phyloP scores from a whole-genome alignment of 2,329 filamentous ascomycete genomes.

The Fusarium chuoi region DNA sequence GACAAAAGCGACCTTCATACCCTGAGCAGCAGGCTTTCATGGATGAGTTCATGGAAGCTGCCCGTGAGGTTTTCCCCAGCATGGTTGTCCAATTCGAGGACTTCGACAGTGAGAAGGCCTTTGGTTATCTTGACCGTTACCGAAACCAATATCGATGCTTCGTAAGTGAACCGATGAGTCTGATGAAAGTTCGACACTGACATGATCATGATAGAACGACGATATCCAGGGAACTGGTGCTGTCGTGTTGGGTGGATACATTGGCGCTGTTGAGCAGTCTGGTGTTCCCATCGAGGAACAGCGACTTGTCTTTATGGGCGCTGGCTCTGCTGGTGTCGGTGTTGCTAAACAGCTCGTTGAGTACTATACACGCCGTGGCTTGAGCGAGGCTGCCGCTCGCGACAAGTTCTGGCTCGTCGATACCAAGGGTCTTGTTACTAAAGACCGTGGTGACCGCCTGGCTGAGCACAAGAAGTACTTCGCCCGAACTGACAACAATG shows the following conservation, averaged over 20 bases:
- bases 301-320: slow-evolving; percentile 94
- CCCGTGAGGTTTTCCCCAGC: slow-evolving; percentile 75
- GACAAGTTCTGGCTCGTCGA: slow-evolving; percentile 98
- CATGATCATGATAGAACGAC: slow-evolving; percentile 70
- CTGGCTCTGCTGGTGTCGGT: slow-evolving; percentile 94
- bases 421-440: slow-evolving; percentile 93
- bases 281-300: slow-evolving; percentile 89
- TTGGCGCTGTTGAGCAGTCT: slow-evolving; percentile 82
- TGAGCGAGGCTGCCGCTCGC: slow-evolving; percentile 86
- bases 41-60: slow-evolving; percentile 96
- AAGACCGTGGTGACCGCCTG: slow-evolving; percentile 91
- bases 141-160: slow-evolving; percentile 92
- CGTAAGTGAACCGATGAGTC: slow-evolving; percentile 43
- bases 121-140: slow-evolving; percentile 92
- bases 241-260: slow-evolving; percentile 88
- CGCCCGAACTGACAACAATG: slow-evolving; percentile 71
- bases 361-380: slow-evolving; percentile 92
- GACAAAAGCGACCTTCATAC: slow-evolving; percentile 80
- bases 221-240: slow-evolving; percentile 98
- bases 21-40: slow-evolving; percentile 90
- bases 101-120: slow-evolving; percentile 92
- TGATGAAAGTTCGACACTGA: slow-evolving; percentile 15
- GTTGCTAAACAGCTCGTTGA: slow-evolving; percentile 98
- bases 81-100: slow-evolving; percentile 94
- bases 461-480: slow-evolving; percentile 88